phyloP scores from a whole-genome alignment of 2,329 filamentous ascomycete species.

The Bertia moriformis region DNA sequence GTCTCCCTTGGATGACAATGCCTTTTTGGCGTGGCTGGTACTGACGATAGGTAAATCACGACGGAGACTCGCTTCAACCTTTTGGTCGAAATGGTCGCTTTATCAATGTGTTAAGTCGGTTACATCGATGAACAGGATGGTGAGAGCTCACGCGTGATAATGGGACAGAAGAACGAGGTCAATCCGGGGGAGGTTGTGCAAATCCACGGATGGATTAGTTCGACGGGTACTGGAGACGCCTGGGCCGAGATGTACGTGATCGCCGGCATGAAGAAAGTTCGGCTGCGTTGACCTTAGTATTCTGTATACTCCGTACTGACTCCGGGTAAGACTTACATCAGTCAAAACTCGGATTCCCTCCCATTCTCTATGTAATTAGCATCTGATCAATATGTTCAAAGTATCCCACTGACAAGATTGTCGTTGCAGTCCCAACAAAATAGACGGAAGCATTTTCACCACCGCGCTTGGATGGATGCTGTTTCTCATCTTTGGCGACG shows the following conservation, averaged over 20 bases:
- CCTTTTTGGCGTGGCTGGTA: conserved; percentile 42
- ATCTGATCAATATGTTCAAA: background rate
- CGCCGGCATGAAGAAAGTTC: conserved; percentile 51
- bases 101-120: too few species aligned
- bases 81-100: conserved; percentile 35
- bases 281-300: conserved; percentile 28
- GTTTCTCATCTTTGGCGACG: background rate
- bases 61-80: conserved; percentile 31
- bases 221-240: conserved; percentile 37
- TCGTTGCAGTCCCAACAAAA: background rate
- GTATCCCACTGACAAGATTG: background rate
- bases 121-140: background rate
- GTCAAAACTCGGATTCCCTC: background rate
- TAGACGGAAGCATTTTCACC: background rate
- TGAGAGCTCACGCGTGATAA: conserved; percentile 35
- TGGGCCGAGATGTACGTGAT: conserved; percentile 52
- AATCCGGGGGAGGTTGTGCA: conserved; percentile 41
- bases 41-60: conserved; percentile 46
- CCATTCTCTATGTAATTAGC: background rate
- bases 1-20: conserved; percentile 24
- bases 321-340: too few species aligned
- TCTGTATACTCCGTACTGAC: too few species aligned
- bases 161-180: conserved; percentile 47
- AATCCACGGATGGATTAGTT: conserved; percentile 44
- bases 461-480: background rate